Base-by-base conservation (phyloP, 495 filamentous ascomycete genomes). In the Trichocladium uniseriatum region DNA sequence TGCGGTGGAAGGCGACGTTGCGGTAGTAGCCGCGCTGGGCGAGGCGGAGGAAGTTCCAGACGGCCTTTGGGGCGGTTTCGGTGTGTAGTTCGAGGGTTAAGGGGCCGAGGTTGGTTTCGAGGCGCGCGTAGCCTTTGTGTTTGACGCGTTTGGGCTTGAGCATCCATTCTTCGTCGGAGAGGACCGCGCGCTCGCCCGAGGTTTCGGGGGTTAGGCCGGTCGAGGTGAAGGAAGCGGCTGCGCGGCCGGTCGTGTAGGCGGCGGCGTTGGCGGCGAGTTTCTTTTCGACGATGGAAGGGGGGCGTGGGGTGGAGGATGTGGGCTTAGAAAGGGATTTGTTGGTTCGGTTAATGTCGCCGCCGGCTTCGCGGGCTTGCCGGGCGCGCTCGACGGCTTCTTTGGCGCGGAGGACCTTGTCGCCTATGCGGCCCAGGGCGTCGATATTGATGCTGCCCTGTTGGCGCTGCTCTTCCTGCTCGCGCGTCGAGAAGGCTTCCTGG, bases 91-190 rank as follows among this genome's bases (percentile, higher is more conserved):
- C 89, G 56, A 99, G 68, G 56, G 87, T 96, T 14, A 98, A 63
- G 50, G 86, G 77, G 14, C 94, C 91, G 11, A 82, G 73, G 40
- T 79, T 87, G 3, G 92, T 97, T 21, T 79, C 76, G n/a, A 99
- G 78, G 15, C 88, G 80, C 13, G 86, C 89, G 69, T 95, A 97
- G 43, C 89, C 94, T 53, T 87, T 91, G 54, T 74, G 77, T 62
- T 94, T 94, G 28, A 99, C 82, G 38, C 87, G 82, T 39, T 80
- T 82, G 11, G 90, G 87, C 57, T 87, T 86, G 38, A 97, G 75
- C 84, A 99, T 92, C 66, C 89, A 97, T 56, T 96, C 88, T 67
- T 99, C 92, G 49, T 95, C 87, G 1, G 84, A 84, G 15, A 97
- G 76, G 28, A 89, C 67, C 20, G 92, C 91, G 44, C 89, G 79